These are phyloP conservation scores for Suillus americanus DNA, from an alignment of 768 basidiomycete genomes.

Conservation along the genomic window DNA sequence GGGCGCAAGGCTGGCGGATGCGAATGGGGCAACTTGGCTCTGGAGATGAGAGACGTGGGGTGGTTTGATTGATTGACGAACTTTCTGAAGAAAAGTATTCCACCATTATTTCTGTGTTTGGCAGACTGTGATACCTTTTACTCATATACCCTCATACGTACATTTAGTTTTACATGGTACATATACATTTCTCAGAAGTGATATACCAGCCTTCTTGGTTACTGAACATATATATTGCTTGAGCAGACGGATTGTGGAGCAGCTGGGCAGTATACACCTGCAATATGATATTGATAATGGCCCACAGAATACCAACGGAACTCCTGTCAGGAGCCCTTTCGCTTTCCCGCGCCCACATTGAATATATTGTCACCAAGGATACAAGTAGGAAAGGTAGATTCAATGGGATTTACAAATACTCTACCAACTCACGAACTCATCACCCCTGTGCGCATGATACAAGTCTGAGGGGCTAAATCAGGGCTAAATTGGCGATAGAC, in stretches of 20 bases:
- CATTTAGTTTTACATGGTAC: not conserved
- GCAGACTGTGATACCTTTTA: not conserved
- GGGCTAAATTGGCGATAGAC: too few relatives aligned
- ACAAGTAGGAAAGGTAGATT: too few relatives aligned
- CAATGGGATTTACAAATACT: too few relatives aligned
- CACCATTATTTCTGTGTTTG: not conserved
- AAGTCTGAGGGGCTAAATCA: too few relatives aligned
- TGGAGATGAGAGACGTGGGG: slow-evolving; percentile 72
- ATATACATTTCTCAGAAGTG: not conserved
- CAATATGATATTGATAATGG: not conserved
- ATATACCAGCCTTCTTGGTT: not conserved
- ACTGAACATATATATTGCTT: not conserved
- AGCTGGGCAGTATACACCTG: not conserved
- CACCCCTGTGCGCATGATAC: too few relatives aligned
- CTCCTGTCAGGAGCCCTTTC: not conserved
- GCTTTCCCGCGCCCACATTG: not conserved
- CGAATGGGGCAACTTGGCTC: slow-evolving; percentile 66
- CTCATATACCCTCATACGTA: not conserved
- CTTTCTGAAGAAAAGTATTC: not conserved
- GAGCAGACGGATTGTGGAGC: not conserved
- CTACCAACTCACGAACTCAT: too few relatives aligned
- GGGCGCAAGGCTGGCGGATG: slow-evolving; percentile 68
- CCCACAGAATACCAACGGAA: not conserved
- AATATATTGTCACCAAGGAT: not conserved
- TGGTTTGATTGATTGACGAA: slow-evolving; percentile 57